Percentiles rank a stretch among this genome's conserved stretches.
Conservation (phyloP, 2,329 filamentous ascomycete genomes). For the Colletotrichum sublineola region DNA sequence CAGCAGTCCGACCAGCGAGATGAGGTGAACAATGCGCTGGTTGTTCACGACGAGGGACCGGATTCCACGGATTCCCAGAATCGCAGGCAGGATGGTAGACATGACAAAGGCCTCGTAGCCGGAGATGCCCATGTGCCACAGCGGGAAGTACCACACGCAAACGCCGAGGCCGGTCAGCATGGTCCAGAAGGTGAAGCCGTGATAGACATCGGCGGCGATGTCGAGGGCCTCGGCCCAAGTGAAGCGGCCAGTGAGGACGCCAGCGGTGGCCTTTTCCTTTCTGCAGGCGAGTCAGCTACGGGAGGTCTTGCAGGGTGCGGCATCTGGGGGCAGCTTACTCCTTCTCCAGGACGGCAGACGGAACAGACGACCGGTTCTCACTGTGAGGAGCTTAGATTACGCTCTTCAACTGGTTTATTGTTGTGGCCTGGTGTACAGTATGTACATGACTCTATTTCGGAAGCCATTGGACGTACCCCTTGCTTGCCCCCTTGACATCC, state of each 20-base stretch:
- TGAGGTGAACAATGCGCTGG: constrained; percentile 77
- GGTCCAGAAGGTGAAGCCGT: constrained; percentile 97
- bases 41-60: constrained; percentile 78
- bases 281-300: constrained; percentile 56
- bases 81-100: constrained; percentile 82
- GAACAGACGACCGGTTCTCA: constrained; percentile 61
- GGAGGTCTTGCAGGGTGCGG: not conserved
- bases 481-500: constrained; percentile 90
- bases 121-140: constrained; percentile 99
- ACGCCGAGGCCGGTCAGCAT: constrained; percentile 91
- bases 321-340: constrained; percentile 69
- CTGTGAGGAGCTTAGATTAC: constrained; percentile 61
- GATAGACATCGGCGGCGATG: constrained; percentile 89
- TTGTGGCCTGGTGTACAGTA: constrained; percentile 52
- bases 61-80: constrained; percentile 79
- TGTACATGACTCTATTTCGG: constrained; percentile 76
- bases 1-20: constrained; percentile 82
- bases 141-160: constrained; percentile 95
- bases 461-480: constrained; percentile 99
- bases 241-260: constrained; percentile 79
- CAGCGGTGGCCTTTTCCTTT: constrained; percentile 80
- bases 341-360: constrained; percentile 73
- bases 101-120: constrained; percentile 94
- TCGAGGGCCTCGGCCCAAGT: constrained; percentile 82
- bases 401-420: constrained; percentile 49